Base-by-base conservation (phyloP, 768 basidiomycete genomes). In the Tylopilus felleus region DNA sequence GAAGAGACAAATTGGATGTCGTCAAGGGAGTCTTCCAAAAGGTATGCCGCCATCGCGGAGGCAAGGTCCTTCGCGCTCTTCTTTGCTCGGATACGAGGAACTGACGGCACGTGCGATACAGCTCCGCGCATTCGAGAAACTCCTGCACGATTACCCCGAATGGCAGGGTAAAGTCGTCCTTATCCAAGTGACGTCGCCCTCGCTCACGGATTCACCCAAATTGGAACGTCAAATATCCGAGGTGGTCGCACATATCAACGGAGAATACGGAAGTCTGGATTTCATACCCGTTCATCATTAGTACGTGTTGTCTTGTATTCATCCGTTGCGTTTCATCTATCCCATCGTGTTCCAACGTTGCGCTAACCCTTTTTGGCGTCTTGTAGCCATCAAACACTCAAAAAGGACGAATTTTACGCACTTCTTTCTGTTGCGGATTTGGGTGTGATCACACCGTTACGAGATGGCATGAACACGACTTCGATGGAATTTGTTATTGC, bases 391-490 rank as follows among this genome's bases (percentile, higher is more conserved):
- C 96, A 99, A 73, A 86, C 91, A 1, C 84, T 99, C 64, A 96
- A 96, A 71, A 92, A 93, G 71, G 93, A 98, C 72, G 96, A 99
- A 69, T 99, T 97, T 71, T 98, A 98, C 71, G 96, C 93, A 0
- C 80, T 99, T 13, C 77, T 99, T 35, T 86, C 85, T 51, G 95
- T 92, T 4, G 95, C 96, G 7, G 95, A 98, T 67, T 80, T 98
- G 13, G 96, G 88, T 16, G 86, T 98, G 39, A 96, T 98, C 70
- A 98, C 96, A 0, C 93, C 94, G 1, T 79, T 98, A 8, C 84
- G 96, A 31, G 96, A 99, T 66, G 97, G 96, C 7, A 98, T 98
- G 97, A 99, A 99, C 78, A 98, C 96, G 14, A 97, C 95, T 0
- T 88, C 86, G 48, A 96, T 97, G 93, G 96, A 98, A 72, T 98